Evolutionary conservation across 2,329 filamentous ascomycete genomes (phyloP), one percentile per base, ranked within the genome.

Genomic region (Aotearoamyces nothofagi): DNA sequence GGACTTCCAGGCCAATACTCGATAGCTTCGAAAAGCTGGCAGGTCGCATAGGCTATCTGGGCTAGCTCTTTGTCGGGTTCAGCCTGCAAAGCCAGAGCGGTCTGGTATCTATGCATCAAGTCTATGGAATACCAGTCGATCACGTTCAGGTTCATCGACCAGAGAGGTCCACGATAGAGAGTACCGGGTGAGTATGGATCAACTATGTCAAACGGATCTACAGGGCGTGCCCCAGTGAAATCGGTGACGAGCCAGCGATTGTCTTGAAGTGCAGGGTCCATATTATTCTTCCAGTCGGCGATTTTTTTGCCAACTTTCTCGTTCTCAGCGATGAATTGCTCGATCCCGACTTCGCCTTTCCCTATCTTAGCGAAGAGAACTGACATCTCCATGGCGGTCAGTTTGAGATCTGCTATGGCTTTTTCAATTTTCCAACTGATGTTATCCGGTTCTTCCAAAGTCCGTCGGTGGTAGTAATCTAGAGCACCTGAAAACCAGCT

Each of bases 321-420:
- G 40, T 81, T 73, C 42, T 84, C 71, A 2, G 47, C 46, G 15
- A 60, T 51, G 44, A 87, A 92, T 7, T 71, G 64, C 17, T 78
- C 66, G 4, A 66, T 58, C 0, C 61, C 58, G 26, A 92, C 66
- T 34, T 74, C 63, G 9, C 70, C 67, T 35, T 69, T 70, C 15
- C 65, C 68, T 24, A 73, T 68, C 37, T 66, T 69, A 1, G 79
- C 74, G 47, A 86, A 83, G 3, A 94, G 60, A 9, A 78, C 63
- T 2, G 82, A 75, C 57, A 92, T 78, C 33, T 93, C 82, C 47
- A 78, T 72, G 2, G 78, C 80, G 16, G 92, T 69, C 9, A 86
- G 57, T 9, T 81, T 70, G 30, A 80, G 62, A 16, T 66, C 62
- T 1, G 78, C 69, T 17, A 75, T 66, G 22, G 69, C 68, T 14